Evolutionary conservation across 305 asterid genomes (phyloP).

Genomic region (Fraxinus paxiana): DNA sequence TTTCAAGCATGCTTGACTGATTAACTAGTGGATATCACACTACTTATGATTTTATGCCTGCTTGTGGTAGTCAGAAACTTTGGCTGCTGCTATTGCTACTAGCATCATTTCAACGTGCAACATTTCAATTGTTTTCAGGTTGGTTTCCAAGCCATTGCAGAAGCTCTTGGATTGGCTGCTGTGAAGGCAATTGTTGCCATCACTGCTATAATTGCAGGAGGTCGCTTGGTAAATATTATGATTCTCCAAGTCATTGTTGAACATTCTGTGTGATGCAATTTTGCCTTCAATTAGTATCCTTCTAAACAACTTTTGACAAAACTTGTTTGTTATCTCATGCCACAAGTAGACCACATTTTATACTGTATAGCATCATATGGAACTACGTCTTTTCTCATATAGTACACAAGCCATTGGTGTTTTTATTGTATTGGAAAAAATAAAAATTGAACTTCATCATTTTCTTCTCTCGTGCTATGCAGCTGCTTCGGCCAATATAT

Average conservation of each 20-base stretch:
- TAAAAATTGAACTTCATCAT: conserved; percentile 11
- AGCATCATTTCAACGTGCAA: conserved; percentile 14
- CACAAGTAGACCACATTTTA: conserved; percentile 7
- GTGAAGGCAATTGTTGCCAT: conserved; percentile 95
- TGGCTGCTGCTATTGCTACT: conserved; percentile 10
- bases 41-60: conserved; percentile 16
- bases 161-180: conserved; percentile 99
- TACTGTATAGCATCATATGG: conserved; percentile 4
- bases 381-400: conserved; percentile 14
- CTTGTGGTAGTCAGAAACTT: conserved; percentile 13
- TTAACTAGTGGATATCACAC: not conserved
- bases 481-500: conserved; percentile 97
- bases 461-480: conserved; percentile 39
- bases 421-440: not conserved
- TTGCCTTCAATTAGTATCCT: conserved; percentile 12
- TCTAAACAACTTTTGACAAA: conserved; percentile 2
- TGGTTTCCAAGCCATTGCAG: conserved; percentile 97
- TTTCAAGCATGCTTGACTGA: not conserved
- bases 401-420: conserved; percentile 1
- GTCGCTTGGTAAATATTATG: conserved; percentile 66
- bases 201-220: conserved; percentile 95
- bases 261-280: conserved; percentile 20
- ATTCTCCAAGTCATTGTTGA: conserved; percentile 9
- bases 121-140: conserved; percentile 46
- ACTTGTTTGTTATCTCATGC: not conserved